Percentiles rank a stretch among this genome's conserved stretches.
Evolutionary conservation across 2,329 filamentous ascomycete species (phyloP).

Genomic region (Colletotrichum trifolii): DNA sequence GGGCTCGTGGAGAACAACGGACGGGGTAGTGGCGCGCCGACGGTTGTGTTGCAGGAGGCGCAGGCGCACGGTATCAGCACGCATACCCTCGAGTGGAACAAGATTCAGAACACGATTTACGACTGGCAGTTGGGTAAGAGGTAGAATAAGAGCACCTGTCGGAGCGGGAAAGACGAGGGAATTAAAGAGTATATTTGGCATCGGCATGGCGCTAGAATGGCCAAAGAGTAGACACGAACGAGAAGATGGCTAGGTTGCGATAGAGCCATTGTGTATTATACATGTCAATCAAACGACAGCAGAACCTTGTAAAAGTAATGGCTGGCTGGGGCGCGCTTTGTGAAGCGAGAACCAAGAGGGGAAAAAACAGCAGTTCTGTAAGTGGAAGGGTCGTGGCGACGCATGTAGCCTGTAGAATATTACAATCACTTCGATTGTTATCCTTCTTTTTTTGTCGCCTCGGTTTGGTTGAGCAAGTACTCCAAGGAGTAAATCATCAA

Average conservation of each 20-base stretch:
- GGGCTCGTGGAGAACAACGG: constrained; percentile 82
- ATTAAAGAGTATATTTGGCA: background rate
- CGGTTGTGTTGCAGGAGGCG: constrained; percentile 93
- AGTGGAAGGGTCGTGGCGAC: no score
- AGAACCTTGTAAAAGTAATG: constrained; percentile 17
- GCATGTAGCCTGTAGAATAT: no score
- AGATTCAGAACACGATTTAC: constrained; percentile 88
- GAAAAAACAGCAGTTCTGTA: no score
- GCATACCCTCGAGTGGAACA: constrained; percentile 81
- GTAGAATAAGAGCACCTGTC: background rate
- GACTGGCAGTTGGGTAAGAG: constrained; percentile 82
- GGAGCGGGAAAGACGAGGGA: no score
- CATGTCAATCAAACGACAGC: background rate
- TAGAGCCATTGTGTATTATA: constrained; percentile 21
- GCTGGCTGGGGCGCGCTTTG: background rate
- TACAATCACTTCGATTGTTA: no score
- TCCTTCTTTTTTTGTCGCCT: no score
- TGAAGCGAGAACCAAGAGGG: no score
- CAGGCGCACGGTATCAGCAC: constrained; percentile 76
- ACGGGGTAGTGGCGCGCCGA: constrained; percentile 85
- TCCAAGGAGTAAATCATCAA: no score
- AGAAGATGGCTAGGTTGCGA: background rate
- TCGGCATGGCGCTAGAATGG: background rate
- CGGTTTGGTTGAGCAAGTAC: no score
- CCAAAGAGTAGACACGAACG: background rate